These are phyloP conservation scores for Manihot esculenta DNA, from an alignment of 441 rosid genomes.

Conservation along the genomic window DNA sequence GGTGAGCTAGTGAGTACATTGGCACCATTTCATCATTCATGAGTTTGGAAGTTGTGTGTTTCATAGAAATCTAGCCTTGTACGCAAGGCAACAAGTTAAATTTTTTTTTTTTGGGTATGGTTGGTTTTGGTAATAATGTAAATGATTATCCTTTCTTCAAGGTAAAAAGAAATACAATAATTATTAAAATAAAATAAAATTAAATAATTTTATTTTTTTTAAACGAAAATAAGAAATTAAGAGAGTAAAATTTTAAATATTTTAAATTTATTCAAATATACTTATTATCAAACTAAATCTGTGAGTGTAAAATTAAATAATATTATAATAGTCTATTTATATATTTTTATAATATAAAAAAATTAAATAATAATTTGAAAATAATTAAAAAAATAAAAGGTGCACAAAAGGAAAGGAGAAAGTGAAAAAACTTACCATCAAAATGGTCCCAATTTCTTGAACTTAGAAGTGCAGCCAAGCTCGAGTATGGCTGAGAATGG, in stretches of 20 bases:
- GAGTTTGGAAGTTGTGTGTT: background rate
- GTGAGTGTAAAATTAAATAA: too few relatives aligned
- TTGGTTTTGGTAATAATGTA: background rate
- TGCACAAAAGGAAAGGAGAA: too few relatives aligned
- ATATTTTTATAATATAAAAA: too few relatives aligned
- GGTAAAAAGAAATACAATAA: background rate
- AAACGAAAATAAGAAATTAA: too few relatives aligned
- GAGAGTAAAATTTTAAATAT: too few relatives aligned
- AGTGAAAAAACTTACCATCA: background rate
- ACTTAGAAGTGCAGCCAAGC: background rate
- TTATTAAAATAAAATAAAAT: too few relatives aligned
- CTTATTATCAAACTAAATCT: too few relatives aligned
- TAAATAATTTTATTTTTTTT: too few relatives aligned
- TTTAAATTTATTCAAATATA: too few relatives aligned
- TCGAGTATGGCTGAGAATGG: background rate
- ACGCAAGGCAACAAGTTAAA: conserved; percentile 8
- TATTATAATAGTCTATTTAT: too few relatives aligned
- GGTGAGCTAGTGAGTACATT: fast-evolving
- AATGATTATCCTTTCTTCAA: background rate
- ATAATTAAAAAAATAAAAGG: too few relatives aligned
- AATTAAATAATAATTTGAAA: too few relatives aligned
- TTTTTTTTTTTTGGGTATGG: background rate
- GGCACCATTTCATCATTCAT: conserved; percentile 17
- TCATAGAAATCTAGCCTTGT: conserved; percentile 12
- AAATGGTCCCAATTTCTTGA: background rate